Base-by-base conservation (phyloP, 768 basidiomycete species). In the Tylopilus felleus region DNA sequence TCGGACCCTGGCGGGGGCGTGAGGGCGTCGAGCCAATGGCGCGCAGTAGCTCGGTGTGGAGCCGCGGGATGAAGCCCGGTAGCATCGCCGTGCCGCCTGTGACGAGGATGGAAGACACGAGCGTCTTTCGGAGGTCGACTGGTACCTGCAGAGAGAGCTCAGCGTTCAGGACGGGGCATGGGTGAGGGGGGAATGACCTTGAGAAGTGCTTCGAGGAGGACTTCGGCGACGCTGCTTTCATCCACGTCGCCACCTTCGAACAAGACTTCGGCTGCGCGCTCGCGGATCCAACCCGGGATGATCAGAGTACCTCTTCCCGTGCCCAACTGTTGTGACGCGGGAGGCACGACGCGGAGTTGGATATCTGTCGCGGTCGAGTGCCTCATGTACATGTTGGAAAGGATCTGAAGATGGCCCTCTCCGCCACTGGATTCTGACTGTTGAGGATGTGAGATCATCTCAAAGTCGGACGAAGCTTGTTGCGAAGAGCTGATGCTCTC, bases 201-300 rank as follows among this genome's bases (percentile, higher is more conserved):
- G 27, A 93, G 74, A 25, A 98, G 71, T 3, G 84, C 77, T 54
- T 91, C 85, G 8, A 98, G 71, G 12, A 98, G 78, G 25, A 86
- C 78, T 64, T 94, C 92, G 0, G 91, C 88, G 8, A 95, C 74
- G 56, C 89, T 93, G 56, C 80, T 80, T 70, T 93, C 90, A 61
- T 96, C 93, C 10, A 92, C 85, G 60, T 94, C 92, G 7, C 90
- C 91, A 1, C 86, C 86, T 65, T 92, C 90, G 57, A 97, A 98
- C 10, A 98, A 73, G 6, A 96, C 80, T 69, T 98, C 97, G 1
- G 94, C 85, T 1, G 88, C 88, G 14, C 95, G 79, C 67, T 98
- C 96, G 40, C 96, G 74, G 38, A 99, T 79, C 97, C 97, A 99
- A 3, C 96, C 96, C 1, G 96, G 96, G 41, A 98, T 82, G 42